Conservation (phyloP, 257 asterid species). For the Solanum tacnaense region DNA sequence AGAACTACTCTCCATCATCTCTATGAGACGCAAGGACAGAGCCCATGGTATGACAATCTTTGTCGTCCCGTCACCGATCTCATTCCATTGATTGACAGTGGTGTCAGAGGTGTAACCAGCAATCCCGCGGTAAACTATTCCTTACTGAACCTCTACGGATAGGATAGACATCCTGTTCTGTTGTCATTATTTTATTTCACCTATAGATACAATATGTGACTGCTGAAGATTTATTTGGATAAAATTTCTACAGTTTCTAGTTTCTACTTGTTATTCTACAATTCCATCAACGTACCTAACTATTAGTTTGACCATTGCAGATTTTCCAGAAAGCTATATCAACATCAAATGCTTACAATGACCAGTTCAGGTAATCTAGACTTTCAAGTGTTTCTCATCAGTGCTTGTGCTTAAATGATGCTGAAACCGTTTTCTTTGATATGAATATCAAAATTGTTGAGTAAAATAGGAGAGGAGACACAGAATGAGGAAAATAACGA, state of each 20-base stretch:
- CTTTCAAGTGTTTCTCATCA: not conserved
- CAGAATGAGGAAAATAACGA: not conserved
- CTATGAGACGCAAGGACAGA: slow-evolving; percentile 89
- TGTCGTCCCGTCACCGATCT: slow-evolving; percentile 99
- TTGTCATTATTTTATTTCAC: not conserved
- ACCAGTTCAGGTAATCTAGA: slow-evolving; percentile 68
- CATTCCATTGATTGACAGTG: slow-evolving; percentile 80
- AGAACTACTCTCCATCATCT: slow-evolving; percentile 92
- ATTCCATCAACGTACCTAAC: not conserved
- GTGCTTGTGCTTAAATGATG: not conserved
- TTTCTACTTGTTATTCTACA: not conserved
- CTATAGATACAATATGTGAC: not conserved
- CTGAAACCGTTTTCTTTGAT: not conserved
- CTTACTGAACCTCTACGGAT: not conserved
- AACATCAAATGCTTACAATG: slow-evolving; percentile 94
- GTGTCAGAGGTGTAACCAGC: slow-evolving; percentile 97
- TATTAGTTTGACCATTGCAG: slow-evolving; percentile 29
- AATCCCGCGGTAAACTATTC: slow-evolving; percentile 77
- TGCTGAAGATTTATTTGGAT: not conserved
- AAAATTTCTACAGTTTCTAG: not conserved
- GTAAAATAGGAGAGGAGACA: not conserved
- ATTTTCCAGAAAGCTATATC: slow-evolving; percentile 99
- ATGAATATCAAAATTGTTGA: not conserved
- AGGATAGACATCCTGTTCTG: not conserved
- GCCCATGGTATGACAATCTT: slow-evolving; percentile 96